phyloP scores from a whole-genome alignment of 1,139 yeast species.

The Hyphopichia wangnamkhiaoensis region DNA sequence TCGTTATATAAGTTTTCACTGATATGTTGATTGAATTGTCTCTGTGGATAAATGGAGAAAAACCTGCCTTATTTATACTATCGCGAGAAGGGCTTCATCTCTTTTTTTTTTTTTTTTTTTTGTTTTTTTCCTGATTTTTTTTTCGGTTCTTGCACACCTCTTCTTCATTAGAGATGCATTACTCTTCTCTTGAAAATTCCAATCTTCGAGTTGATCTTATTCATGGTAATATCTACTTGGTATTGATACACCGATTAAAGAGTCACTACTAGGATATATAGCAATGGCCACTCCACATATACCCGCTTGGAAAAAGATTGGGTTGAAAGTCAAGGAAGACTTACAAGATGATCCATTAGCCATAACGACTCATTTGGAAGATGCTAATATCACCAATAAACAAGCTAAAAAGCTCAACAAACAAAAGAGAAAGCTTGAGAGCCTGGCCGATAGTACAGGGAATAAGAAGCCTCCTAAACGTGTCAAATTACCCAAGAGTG shows the following conservation, averaged over 20 bases:
- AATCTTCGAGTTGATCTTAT: no score
- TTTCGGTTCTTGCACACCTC: no score
- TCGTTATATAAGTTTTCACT: no score
- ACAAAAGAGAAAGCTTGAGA: constrained; percentile 30
- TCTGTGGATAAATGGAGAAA: no score
- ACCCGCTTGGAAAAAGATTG: constrained; percentile 93
- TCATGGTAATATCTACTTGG: neutral
- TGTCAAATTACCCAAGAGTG: constrained; percentile 70
- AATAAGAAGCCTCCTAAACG: constrained; percentile 69
- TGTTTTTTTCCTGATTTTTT: no score
- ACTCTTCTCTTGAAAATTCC: no score
- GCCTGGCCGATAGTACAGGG: constrained; percentile 13
- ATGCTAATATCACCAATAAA: constrained; percentile 46
- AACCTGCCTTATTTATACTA: no score
- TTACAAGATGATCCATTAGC: constrained; percentile 43
- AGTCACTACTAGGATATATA: neutral
- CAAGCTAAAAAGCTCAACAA: constrained; percentile 48
- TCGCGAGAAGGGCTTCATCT: no score
- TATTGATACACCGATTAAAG: neutral
- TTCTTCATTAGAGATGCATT: neutral
- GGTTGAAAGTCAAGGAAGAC: constrained; percentile 58
- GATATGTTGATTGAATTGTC: no score
- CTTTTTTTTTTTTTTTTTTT: no score
- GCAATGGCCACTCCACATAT: constrained; percentile 21
- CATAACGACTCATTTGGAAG: constrained; percentile 43